A percentile compares a stretch with the other conserved stretches of the same genome.
phyloP scores from a whole-genome alignment of 306 rosid species.

The Vicia villosa region DNA sequence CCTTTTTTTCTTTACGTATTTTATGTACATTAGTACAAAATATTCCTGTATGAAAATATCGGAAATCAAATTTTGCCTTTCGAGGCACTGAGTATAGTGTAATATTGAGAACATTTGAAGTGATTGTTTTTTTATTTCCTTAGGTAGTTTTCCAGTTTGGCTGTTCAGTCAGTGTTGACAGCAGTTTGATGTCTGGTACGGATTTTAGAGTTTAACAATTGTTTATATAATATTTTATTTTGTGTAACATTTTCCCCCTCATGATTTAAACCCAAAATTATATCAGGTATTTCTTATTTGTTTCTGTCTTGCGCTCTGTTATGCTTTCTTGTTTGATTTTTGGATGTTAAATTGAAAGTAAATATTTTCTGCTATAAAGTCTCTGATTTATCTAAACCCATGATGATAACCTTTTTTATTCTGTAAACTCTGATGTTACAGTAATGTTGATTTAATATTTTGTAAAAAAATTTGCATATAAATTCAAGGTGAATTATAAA shows the following conservation, averaged over 20 bases:
- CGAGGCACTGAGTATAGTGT: constrained; percentile 52
- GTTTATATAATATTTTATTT: constrained; percentile 46
- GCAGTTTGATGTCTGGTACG: constrained; percentile 33
- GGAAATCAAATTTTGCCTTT: constrained; percentile 62
- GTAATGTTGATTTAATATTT: background rate
- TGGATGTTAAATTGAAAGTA: background rate
- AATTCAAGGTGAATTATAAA: background rate
- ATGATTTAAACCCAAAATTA: constrained; percentile 31
- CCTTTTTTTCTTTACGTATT: constrained; percentile 19
- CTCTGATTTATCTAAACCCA: background rate
- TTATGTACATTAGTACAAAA: constrained; percentile 72
- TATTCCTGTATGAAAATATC: constrained; percentile 55
- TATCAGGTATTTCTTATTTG: constrained; percentile 7
- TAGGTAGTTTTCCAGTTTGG: constrained; percentile 41
- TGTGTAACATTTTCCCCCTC: constrained; percentile 46
- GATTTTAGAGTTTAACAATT: constrained; percentile 36
- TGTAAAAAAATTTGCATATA: background rate
- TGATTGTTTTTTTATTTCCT: constrained; percentile 39
- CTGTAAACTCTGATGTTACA: background rate
- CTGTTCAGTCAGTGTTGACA: constrained; percentile 44
- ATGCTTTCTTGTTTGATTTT: background rate
- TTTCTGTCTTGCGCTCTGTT: background rate
- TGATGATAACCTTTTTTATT: no score
- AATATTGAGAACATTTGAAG: constrained; percentile 49
- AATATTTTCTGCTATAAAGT: constrained; percentile 2